A percentile compares a stretch with the other conserved stretches of the same genome.
Conservation (phyloP, 2,329 filamentous ascomycete species). For the Trichoderma atroviride region DNA sequence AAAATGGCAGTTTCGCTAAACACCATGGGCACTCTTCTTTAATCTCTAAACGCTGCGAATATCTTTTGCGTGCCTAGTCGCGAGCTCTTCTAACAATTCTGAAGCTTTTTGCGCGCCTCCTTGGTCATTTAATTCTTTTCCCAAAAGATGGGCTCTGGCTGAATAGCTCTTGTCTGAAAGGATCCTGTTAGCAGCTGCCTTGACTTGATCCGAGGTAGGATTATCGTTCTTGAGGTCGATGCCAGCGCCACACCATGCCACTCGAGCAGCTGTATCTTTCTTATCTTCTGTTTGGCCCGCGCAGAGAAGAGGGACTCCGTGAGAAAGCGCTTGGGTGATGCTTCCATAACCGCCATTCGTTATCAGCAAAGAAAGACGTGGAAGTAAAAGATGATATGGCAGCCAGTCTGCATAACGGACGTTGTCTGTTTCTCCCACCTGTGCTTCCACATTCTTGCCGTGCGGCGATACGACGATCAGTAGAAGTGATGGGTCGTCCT, state of each 20-base stretch:
- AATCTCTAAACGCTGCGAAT: neutral
- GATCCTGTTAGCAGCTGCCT: constrained; percentile 33
- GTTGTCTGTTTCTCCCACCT: constrained; percentile 33
- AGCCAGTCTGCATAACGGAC: constrained; percentile 41
- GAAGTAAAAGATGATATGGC: constrained; percentile 42
- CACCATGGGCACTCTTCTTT: neutral
- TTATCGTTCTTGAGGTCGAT: constrained; percentile 43
- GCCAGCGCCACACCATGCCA: constrained; percentile 37
- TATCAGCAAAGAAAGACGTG: constrained; percentile 39
- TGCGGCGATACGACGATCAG: constrained; percentile 42
- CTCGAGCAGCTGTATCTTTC: constrained; percentile 42
- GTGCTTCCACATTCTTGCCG: constrained; percentile 33
- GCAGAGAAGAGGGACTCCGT: constrained; percentile 42
- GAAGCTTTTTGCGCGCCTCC: constrained; percentile 36
- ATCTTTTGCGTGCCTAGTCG: neutral
- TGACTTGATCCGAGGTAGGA: constrained; percentile 35
- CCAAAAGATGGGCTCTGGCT: constrained; percentile 33
- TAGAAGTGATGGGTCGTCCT: constrained; percentile 34
- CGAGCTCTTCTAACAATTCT: constrained; percentile 37
- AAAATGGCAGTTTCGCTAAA: neutral
- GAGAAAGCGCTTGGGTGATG: constrained; percentile 41
- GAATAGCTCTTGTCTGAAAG: constrained; percentile 32
- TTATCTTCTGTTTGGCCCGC: constrained; percentile 44
- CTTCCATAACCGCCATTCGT: constrained; percentile 45
- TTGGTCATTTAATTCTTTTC: constrained; percentile 35